Evolutionary conservation across 208 protist species (phyloP).

Genomic region (Leishmania martiniquensis): DNA sequence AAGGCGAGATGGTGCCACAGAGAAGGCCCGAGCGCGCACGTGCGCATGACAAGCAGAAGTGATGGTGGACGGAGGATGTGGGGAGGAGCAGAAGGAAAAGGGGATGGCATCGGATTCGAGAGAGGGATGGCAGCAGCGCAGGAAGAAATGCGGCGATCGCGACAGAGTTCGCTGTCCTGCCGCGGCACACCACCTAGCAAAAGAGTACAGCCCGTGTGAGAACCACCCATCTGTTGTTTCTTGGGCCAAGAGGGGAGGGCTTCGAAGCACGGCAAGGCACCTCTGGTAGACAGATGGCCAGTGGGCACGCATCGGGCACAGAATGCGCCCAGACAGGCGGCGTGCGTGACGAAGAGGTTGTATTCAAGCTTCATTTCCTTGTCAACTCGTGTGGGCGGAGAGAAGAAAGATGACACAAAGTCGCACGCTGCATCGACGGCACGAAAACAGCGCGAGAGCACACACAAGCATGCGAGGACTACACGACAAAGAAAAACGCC

Average conservation of each 20-base stretch:
- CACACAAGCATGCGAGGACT: background rate
- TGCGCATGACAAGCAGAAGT: background rate
- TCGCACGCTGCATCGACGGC: background rate
- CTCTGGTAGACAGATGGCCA: background rate
- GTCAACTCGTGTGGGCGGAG: background rate
- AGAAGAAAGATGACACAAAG: background rate
- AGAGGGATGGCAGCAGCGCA: background rate
- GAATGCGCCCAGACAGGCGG: background rate
- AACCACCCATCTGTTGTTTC: background rate
- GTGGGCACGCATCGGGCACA: background rate
- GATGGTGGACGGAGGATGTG: background rate
- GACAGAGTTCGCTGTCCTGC: background rate
- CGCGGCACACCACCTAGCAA: background rate
- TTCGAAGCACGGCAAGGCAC: background rate
- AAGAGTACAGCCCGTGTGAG: background rate
- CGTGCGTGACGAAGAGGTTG: background rate
- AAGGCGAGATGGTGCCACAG: background rate
- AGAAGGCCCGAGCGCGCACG: background rate
- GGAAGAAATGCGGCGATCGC: background rate
- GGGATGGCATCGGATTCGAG: background rate
- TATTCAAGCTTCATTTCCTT: background rate
- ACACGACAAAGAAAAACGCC: background rate
- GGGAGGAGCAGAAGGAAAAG: background rate
- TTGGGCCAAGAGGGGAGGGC: no score
- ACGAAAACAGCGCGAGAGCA: background rate